Conservation (phyloP, 768 basidiomycete species). For the Psilocybe subaeruginosa region DNA sequence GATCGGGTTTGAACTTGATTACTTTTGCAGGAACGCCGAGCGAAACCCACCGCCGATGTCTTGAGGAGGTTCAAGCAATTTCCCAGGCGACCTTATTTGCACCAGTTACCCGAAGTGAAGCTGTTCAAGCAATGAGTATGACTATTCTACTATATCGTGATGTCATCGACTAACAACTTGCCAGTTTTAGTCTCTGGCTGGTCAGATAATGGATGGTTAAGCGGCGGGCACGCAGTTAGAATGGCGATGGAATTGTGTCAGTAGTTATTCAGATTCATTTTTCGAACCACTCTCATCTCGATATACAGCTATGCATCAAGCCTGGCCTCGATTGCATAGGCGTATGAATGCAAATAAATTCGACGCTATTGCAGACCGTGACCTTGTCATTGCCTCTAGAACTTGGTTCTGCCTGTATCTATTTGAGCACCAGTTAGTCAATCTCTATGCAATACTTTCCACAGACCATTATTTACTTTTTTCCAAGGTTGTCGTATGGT, state of each 20-base stretch:
- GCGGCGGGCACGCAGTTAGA: constrained; percentile 93
- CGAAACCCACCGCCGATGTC: constrained; percentile 69
- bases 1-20: not conserved
- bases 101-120: constrained; percentile 83
- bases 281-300: not conserved
- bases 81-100: constrained; percentile 87
- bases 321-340: constrained; percentile 82
- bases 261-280: constrained; percentile 24
- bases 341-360: constrained; percentile 75
- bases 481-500: constrained; percentile 85
- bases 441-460: not conserved
- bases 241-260: constrained; percentile 94
- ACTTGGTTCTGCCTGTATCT: constrained; percentile 95
- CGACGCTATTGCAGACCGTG: constrained; percentile 65
- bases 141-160: constrained; percentile 12
- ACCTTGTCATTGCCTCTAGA: constrained; percentile 79
- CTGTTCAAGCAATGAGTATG: constrained; percentile 93
- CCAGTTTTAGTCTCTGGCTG: constrained; percentile 90
- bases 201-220: constrained; percentile 96
- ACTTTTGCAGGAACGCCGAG: constrained; percentile 63
- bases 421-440: constrained; percentile 89
- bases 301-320: constrained; percentile 79
- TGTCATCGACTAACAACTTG: constrained; percentile 3
- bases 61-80: constrained; percentile 86
- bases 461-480: not conserved